phyloP scores from a whole-genome alignment of 2,329 filamentous ascomycete genomes.

The Blumeria hordei region DNA sequence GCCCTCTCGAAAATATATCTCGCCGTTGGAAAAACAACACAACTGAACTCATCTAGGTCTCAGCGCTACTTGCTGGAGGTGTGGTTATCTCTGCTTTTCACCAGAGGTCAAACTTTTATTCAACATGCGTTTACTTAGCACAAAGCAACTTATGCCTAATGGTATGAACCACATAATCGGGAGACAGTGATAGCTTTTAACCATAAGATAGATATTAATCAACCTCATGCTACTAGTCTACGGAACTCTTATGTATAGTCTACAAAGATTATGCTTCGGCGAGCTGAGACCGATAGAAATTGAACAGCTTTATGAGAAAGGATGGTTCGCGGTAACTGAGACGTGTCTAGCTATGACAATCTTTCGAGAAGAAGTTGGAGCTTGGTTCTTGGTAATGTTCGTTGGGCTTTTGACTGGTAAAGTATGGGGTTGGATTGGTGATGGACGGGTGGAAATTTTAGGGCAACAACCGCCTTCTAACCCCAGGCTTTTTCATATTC shows the following conservation, averaged over 20 bases:
- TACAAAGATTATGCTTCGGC: constrained; percentile 80
- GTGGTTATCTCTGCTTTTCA: constrained; percentile 81
- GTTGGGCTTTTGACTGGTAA: constrained; percentile 78
- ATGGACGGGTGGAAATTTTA: constrained; percentile 76
- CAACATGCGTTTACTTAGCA: constrained; percentile 84
- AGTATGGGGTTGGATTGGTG: constrained; percentile 96
- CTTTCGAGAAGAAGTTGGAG: constrained; percentile 82
- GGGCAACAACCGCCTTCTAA: constrained; percentile 89
- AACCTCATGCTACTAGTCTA: constrained; percentile 73
- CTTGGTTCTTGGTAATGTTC: constrained; percentile 93
- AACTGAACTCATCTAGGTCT: constrained; percentile 27
- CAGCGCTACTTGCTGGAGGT: constrained; percentile 57
- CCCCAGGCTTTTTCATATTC: constrained; percentile 64
- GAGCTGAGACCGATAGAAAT: constrained; percentile 79
- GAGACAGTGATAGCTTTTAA: constrained; percentile 1
- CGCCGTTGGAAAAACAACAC: not conserved
- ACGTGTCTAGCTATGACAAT: constrained; percentile 96
- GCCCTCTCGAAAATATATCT: not conserved
- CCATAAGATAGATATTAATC: constrained; percentile 46
- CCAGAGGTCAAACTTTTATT: constrained; percentile 94
- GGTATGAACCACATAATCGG: constrained; percentile 24
- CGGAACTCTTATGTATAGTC: constrained; percentile 56
- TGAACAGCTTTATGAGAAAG: constrained; percentile 90
- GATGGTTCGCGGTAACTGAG: constrained; percentile 94
- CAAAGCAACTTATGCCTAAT: constrained; percentile 92